These are phyloP conservation scores for Delitschia confertaspora DNA, from an alignment of 495 filamentous ascomycete genomes.

Conservation along the genomic window DNA sequence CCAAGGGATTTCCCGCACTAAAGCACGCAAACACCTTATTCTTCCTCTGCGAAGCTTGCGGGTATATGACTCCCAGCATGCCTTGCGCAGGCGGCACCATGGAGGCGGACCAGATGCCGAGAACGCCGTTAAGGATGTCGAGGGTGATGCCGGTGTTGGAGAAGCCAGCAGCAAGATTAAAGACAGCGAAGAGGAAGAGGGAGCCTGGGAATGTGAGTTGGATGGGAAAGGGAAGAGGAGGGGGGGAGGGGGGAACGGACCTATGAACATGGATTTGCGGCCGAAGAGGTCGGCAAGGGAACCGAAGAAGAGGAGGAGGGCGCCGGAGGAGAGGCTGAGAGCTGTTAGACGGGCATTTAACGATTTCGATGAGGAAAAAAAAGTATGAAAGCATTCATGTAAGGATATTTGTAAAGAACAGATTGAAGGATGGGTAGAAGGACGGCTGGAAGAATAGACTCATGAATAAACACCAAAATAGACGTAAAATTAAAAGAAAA, in stretches of 20 bases:
- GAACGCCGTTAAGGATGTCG: constrained; percentile 54
- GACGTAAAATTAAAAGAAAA: constrained; percentile 1
- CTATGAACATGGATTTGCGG: constrained; percentile 59
- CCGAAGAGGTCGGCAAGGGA: constrained; percentile 67
- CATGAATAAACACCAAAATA: too few relatives aligned
- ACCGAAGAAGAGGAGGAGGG: constrained; percentile 66
- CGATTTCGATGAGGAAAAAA: too few relatives aligned
- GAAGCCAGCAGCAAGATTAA: constrained; percentile 51
- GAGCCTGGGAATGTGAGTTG: constrained; percentile 57
- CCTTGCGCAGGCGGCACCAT: constrained; percentile 61
- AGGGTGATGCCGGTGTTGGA: constrained; percentile 54
- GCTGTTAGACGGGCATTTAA: too few relatives aligned
- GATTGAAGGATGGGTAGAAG: background rate
- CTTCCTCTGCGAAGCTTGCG: constrained; percentile 50
- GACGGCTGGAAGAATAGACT: background rate
- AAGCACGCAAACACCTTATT: constrained; percentile 62
- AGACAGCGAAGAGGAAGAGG: constrained; percentile 54
- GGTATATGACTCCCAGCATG: constrained; percentile 56
- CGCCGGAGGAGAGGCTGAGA: constrained; percentile 54
- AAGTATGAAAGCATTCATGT: too few relatives aligned
- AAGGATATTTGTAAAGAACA: too few relatives aligned
- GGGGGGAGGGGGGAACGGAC: too few relatives aligned
- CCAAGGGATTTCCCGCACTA: constrained; percentile 60
- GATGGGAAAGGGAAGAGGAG: constrained; percentile 66
- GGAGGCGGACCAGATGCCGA: constrained; percentile 54